These are phyloP conservation scores for Trichoderma semiorbis DNA, from an alignment of 2,329 filamentous ascomycete genomes.

Conservation along the genomic window DNA sequence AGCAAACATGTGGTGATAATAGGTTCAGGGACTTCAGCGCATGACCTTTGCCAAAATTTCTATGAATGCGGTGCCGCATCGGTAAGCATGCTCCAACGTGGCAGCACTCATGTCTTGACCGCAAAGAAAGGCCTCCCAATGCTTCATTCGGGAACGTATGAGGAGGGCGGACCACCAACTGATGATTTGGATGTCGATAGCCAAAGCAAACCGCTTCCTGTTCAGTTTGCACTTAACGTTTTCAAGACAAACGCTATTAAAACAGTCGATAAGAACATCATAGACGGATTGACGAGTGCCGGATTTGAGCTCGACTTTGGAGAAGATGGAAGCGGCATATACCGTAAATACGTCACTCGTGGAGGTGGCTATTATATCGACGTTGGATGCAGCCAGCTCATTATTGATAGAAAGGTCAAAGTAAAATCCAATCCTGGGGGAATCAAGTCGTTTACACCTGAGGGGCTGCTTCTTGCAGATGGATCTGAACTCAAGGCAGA, in stretches of 20 bases:
- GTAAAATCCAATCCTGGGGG: neutral
- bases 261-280: neutral
- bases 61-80: neutral
- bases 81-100: neutral
- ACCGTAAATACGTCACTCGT: neutral
- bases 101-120: neutral
- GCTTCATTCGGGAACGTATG: neutral
- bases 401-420: neutral
- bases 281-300: neutral
- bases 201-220: neutral
- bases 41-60: slow-evolving; percentile 3
- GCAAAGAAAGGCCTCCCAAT: neutral
- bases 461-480: neutral
- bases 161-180: neutral
- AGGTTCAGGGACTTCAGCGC: neutral
- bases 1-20: neutral
- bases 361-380: slow-evolving; percentile 6
- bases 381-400: neutral
- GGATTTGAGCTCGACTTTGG: neutral
- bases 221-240: neutral
- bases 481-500: neutral
- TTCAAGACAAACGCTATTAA: neutral
- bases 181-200: neutral
- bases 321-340: neutral
- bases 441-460: neutral